Percentiles rank a stretch among this genome's conserved stretches.
These are phyloP conservation scores for Besnoitia besnoiti DNA, from an alignment of 169 alveolate species.

Conservation along the genomic window DNA sequence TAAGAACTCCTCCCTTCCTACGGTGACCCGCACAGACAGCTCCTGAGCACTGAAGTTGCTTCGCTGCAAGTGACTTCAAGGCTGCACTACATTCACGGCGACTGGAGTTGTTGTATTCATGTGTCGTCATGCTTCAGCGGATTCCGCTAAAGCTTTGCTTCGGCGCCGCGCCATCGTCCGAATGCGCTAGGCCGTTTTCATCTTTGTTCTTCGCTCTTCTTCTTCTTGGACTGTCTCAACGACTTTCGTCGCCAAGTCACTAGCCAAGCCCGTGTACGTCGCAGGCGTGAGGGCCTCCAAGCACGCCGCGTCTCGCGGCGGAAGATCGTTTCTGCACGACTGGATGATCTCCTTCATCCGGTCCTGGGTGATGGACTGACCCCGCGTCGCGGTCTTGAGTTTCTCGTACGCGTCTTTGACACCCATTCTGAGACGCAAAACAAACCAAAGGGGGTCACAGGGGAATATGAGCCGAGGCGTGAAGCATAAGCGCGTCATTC, in stretches of 20 bases:
- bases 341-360: background rate
- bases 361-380: background rate
- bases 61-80: no score
- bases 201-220: background rate
- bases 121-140: no score
- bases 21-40: no score
- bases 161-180: no score
- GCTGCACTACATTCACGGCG: no score
- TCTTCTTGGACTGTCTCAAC: background rate
- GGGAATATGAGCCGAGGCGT: background rate
- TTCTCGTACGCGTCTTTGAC: constrained; percentile 2
- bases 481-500: no score
- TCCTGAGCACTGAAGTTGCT: no score
- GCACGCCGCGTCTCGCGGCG: background rate
- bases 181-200: no score
- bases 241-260: background rate
- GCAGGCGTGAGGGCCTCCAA: constrained; percentile 1
- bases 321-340: background rate
- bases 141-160: no score
- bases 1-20: no score
- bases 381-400: constrained; percentile 17
- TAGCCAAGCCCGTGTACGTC: constrained; percentile 15
- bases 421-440: background rate
- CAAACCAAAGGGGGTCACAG: background rate
- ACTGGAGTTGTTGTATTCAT: no score